A percentile compares a stretch with the other conserved stretches of the same genome.
Conservation (phyloP, 1,284 basidiomycete species). For the Ceratobasidium sp. region DNA sequence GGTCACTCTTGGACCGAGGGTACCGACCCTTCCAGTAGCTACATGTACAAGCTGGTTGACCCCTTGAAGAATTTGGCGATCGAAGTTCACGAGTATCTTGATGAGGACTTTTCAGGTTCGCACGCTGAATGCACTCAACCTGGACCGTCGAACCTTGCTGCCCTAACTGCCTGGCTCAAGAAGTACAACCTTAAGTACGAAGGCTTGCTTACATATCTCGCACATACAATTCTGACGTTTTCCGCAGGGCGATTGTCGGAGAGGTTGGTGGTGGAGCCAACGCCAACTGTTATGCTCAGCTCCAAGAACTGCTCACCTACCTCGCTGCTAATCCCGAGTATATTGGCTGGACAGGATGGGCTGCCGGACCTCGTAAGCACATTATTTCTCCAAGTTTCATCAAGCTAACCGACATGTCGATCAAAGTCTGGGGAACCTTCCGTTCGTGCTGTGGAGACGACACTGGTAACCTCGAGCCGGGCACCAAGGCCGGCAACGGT, state of each 20-base stretch:
- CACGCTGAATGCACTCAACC: constrained; percentile 63
- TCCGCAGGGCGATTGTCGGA: constrained; percentile 60
- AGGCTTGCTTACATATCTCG: neutral
- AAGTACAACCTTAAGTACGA: constrained; percentile 62
- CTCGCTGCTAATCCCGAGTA: constrained; percentile 62
- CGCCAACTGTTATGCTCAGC: constrained; percentile 59
- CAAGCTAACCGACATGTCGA: neutral
- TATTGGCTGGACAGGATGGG: constrained; percentile 65
- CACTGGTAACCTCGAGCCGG: constrained; percentile 63
- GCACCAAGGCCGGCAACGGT: constrained; percentile 54
- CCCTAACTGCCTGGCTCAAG: constrained; percentile 61
- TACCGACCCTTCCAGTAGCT: constrained; percentile 60
- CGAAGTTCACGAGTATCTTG: constrained; percentile 62
- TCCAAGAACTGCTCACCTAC: constrained; percentile 61
- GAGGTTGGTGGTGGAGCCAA: constrained; percentile 65
- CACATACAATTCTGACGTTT: constrained; percentile 13
- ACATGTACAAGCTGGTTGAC: constrained; percentile 61
- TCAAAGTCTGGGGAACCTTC: constrained; percentile 61
- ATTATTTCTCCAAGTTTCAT: neutral
- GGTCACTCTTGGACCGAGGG: constrained; percentile 63
- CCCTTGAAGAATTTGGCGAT: constrained; percentile 63
- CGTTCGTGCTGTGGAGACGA: constrained; percentile 64
- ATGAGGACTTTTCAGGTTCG: constrained; percentile 62
- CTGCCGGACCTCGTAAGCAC: constrained; percentile 63
- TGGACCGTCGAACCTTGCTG: constrained; percentile 61